Base-by-base conservation (phyloP, 1,284 basidiomycete genomes). In the Rhodotorula sp. region DNA sequence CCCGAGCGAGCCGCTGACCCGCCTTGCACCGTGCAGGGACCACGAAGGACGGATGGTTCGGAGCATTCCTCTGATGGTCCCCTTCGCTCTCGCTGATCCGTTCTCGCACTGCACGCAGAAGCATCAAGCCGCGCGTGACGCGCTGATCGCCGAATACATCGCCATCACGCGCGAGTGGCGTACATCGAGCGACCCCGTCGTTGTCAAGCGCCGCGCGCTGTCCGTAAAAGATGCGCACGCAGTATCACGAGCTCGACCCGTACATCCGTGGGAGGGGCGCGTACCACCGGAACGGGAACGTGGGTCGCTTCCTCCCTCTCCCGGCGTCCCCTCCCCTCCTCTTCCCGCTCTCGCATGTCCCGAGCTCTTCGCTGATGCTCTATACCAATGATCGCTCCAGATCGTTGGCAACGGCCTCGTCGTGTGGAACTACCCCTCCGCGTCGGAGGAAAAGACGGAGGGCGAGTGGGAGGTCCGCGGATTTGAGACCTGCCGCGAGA, bases 161-260 rank as follows among this genome's bases (percentile, higher is more conserved):
- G 65, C 78, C 21, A 62, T 79, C 34, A 82, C 81, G 17, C 74
- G 76, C 32, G 66, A 79, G 61, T 82, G 82, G 82, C 71, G 72
- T 56, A 72, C 74, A 25, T 75, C 71, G 58, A 60, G 76, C 53
- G 76, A 76, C 32, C 37, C 72, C n/a, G 61, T 71, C 13, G 55
- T 77, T 6, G 55, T 29, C 10, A 74, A 78, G 51, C 65, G 78
- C 69, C 80, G 82, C 17, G 66, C 76, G n/a, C 64, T 79, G n/a
- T 61, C 78, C n/a, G 77, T 80, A 48, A 77, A 75, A 79, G 67
- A 76, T 82, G 60, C 79, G 81, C 25, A 73, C 80, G 0, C 80
- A 81, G 13, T 82, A 81, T 64, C 79, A 78, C 63, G 79, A 80
- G 46, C 69, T 79, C 55, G 81, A 82, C 61, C 81, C 80, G 5